Evolutionary conservation across 768 basidiomycete genomes (phyloP), one percentile per base, ranked within the genome.

Genomic region (Cystobasidium tubakii): DNA sequence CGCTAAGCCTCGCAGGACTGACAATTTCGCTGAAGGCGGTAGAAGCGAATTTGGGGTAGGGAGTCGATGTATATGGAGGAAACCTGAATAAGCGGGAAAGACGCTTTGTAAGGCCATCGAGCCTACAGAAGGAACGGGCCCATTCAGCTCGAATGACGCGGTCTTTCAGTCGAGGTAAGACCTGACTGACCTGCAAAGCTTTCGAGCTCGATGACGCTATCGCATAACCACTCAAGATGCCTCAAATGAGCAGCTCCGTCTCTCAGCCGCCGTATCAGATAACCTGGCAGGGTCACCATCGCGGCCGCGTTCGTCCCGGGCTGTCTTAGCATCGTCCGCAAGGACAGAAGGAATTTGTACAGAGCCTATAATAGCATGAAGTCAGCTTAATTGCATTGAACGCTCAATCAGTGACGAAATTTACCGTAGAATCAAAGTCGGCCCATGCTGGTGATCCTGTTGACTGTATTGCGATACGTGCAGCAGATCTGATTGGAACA

Each of bases 41-140:
- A 89, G 82, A 46, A 93, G 84, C 29, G 88, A 87, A 70, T 88
- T 87, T 0, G 87, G 87, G 3, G 87, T 84, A 1, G 96, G 93
- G 25, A 95, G 84, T 3, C 86, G 83, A 76, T 89, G 88, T 33
- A 94, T 85, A 60, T 87, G 86, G 23, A 97, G 84, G 65, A 95
- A 82, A 13, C 96, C 96, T 80, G 95, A 90, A 79, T 93, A 88
- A 12, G 87, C 85, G 36, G 92, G 89, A 81, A 94, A 97, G 62
- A 86, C 82, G 1, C 85, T 82, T 9, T 86, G 83, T 27, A 96
- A 83, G 17, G 87, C 85, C n/a, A 91, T 90, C 78, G 95, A 87
- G 31, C 85, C 92, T 93, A 80, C 13, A 46, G 13, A 54, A 23
- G 31, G 15, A 69, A 53, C 31, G 46, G 50, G 63, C 67, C 43